Percentiles rank a stretch among this genome's conserved stretches.
Evolutionary conservation across 768 basidiomycete species (phyloP).

Genomic region (Heimioporus sp.): DNA sequence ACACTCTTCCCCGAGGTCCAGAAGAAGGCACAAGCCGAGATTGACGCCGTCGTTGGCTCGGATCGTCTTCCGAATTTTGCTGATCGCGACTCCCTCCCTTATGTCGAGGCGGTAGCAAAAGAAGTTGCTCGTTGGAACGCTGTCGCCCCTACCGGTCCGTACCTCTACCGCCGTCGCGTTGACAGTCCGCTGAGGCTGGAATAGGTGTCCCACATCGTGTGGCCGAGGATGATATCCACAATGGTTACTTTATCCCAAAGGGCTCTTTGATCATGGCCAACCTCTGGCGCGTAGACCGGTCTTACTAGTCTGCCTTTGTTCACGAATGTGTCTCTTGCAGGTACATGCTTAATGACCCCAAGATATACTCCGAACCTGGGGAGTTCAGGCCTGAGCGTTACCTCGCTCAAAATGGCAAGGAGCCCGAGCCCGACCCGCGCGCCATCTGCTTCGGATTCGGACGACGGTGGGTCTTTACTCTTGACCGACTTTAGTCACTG

Average conservation of each 20-base stretch:
- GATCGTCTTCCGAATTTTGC: constrained; percentile 59
- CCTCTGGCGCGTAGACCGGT: constrained; percentile 12
- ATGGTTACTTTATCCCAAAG: constrained; percentile 62
- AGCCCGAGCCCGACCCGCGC: constrained; percentile 55
- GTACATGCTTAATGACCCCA: constrained; percentile 32
- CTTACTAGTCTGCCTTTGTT: constrained; percentile 2
- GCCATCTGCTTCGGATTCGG: constrained; percentile 70
- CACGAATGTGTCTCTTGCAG: constrained; percentile 6
- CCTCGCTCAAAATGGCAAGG: constrained; percentile 34
- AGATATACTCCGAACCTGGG: constrained; percentile 50
- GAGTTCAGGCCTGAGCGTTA: constrained; percentile 62
- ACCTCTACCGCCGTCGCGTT: constrained; percentile 21
- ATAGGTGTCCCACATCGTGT: constrained; percentile 45
- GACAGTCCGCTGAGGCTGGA: constrained; percentile 29
- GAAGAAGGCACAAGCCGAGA: constrained; percentile 60
- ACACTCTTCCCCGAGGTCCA: constrained; percentile 53
- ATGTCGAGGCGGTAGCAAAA: constrained; percentile 56
- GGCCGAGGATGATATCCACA: constrained; percentile 59
- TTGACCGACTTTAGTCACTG: constrained; percentile 1
- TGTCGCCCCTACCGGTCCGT: constrained; percentile 38
- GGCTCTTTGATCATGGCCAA: constrained; percentile 28
- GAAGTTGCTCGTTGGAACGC: constrained; percentile 50
- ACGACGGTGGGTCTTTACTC: constrained; percentile 41
- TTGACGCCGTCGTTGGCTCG: constrained; percentile 56
- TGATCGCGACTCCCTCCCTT: constrained; percentile 58